Base-by-base conservation (phyloP, 805 yeast species). In the Metschnikowia dekortorum region DNA sequence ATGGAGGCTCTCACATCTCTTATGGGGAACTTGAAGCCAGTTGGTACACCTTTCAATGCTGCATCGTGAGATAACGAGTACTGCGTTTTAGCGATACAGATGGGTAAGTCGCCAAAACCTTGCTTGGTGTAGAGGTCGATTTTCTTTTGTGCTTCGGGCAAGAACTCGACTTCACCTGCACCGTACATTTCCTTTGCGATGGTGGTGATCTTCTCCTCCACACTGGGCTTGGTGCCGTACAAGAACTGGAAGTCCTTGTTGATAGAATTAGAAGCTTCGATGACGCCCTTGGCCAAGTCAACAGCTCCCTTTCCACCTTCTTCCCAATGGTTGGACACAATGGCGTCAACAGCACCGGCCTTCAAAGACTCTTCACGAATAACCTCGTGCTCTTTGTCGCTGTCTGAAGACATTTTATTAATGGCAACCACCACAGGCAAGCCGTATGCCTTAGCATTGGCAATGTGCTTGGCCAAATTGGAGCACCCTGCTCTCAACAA, bases 71-170 rank as follows among this genome's bases (percentile, higher is more conserved):
- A 85, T 61, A 87, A 73, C 14, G 94, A 87, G 69, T 87, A 87
- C 68, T 87, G 95, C 4, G 95, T 87, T 74, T 87, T 87, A 40
- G 95, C 95, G 63, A 87, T 80, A 75, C 95, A 87, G 59, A 87
- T 82, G 49, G 95, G 95, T 64, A 87, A 74, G 61, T 85, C 74
- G 49, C 83, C 88, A 58, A 83, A 87, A 1, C 94, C 94, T 73
- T 85, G 92, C 47, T 76, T 73, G 59, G 83, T 82, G 73, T 84
- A 87, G 41, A 78, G 67, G 40, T 79, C 84, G 54, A 87, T 79
- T 70, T 87, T 86, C 68, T 77, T 74, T 57, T 82, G 81, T 29
- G 95, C 95, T 59, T 77, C 79, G 30, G 83, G 84, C 39, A 80
- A 78, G 55, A 86, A 78, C 65, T 85, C 89, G 53, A 87, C 83